A percentile compares a stretch with the other conserved stretches of the same genome.
Evolutionary conservation across 2,329 filamentous ascomycete genomes (phyloP).

Genomic region (Colletotrichum eleusines): DNA sequence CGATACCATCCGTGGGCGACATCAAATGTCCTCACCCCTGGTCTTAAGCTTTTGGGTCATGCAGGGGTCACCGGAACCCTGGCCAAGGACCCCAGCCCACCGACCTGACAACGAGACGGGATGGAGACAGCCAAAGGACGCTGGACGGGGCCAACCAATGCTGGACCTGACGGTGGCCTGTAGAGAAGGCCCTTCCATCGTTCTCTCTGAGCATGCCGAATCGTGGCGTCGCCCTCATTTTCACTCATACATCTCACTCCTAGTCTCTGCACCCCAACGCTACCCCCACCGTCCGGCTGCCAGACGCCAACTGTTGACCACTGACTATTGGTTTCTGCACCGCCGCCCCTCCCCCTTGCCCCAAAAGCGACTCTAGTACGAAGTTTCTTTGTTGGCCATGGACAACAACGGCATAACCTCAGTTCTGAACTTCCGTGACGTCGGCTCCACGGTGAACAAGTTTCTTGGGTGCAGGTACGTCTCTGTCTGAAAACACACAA

Average conservation of each 20-base stretch:
- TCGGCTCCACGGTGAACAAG: conserved; percentile 75
- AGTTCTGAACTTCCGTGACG: conserved; percentile 83
- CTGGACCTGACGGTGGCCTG: conserved; percentile 13
- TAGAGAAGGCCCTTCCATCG: background rate
- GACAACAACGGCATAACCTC: conserved; percentile 37
- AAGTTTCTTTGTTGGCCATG: conserved; percentile 22
- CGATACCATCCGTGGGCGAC: conserved; percentile 14
- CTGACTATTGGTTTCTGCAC: conserved; percentile 6
- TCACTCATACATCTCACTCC: conserved; percentile 3
- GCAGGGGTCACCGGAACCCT: conserved; percentile 30
- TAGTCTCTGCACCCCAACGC: background rate
- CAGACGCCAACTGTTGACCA: background rate
- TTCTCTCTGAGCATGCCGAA: conserved; percentile 13
- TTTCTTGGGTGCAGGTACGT: conserved; percentile 67
- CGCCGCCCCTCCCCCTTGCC: background rate
- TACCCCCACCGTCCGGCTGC: background rate
- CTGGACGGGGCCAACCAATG: background rate
- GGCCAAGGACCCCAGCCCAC: conserved; percentile 17
- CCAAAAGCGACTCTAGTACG: background rate
- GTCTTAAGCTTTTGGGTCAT: conserved; percentile 34
- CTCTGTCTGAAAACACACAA: background rate
- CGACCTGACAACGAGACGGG: conserved; percentile 25
- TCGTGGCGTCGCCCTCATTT: conserved; percentile 6
- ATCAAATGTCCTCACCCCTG: conserved; percentile 15
- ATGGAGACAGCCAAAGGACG: conserved; percentile 6